Evolutionary conservation across 129 eudicot genomes (phyloP).

Genomic region (Tagetes patula): DNA sequence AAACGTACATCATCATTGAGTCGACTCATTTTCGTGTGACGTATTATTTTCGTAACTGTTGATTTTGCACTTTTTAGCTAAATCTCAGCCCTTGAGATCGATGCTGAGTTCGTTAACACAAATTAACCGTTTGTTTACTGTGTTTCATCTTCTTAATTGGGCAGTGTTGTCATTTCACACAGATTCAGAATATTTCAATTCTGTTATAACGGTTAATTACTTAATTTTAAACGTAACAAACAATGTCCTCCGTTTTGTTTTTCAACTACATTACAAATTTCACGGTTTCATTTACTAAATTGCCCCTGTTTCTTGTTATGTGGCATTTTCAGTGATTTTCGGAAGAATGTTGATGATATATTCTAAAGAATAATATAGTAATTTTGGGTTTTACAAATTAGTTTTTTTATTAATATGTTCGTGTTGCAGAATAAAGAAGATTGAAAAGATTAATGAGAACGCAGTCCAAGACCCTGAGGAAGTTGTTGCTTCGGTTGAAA

Average conservation of each 20-base stretch:
- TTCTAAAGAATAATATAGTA: background rate
- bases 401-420: background rate
- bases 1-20: slow-evolving; percentile 10
- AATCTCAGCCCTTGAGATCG: slow-evolving; percentile 41
- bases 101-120: slow-evolving; percentile 25
- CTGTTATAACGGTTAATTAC: slow-evolving; percentile 24
- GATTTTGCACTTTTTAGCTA: slow-evolving; percentile 7
- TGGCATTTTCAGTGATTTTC: slow-evolving; percentile 19
- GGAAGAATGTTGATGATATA: background rate
- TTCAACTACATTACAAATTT: background rate
- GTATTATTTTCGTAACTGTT: slow-evolving; percentile 23
- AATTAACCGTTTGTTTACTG: too few relatives aligned
- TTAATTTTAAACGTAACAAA: slow-evolving; percentile 30
- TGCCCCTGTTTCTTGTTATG: slow-evolving; percentile 20
- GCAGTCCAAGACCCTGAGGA: slow-evolving; percentile 43
- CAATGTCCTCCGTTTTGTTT: slow-evolving; percentile 27
- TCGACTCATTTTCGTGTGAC: slow-evolving; percentile 26
- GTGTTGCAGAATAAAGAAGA: slow-evolving; percentile 30
- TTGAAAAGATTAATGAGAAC: slow-evolving; percentile 33
- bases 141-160: background rate
- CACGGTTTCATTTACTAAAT: slow-evolving; percentile 5
- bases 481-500: slow-evolving; percentile 41
- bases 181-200: slow-evolving; percentile 16
- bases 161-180: slow-evolving; percentile 22
- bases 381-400: slow-evolving; percentile 1